phyloP scores from a whole-genome alignment of 2,329 filamentous ascomycete genomes.

The Pezizomycotina sp. region DNA sequence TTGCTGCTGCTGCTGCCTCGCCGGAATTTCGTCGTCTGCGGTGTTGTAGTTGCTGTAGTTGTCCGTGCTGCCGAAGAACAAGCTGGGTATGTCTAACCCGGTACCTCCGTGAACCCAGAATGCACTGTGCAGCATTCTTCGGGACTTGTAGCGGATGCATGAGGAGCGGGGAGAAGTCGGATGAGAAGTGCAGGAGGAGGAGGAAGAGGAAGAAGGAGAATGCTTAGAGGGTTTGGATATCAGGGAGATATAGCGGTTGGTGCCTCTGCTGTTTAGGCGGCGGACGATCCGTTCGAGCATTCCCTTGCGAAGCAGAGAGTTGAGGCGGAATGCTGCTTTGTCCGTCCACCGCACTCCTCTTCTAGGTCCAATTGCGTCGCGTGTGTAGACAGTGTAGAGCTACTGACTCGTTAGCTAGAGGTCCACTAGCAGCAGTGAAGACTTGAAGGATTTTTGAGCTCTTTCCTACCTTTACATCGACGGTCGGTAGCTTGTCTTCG shows the following conservation, averaged over 20 bases:
- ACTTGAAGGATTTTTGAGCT: background rate
- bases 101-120: conserved; percentile 41
- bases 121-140: conserved; percentile 37
- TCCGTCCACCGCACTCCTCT: too few relatives aligned
- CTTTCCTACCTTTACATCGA: conserved; percentile 2
- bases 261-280: conserved; percentile 35
- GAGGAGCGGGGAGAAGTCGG: conserved; percentile 27
- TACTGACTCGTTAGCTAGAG: background rate
- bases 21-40: conserved; percentile 9
- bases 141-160: too few relatives aligned
- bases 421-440: background rate
- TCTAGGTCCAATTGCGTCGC: conserved; percentile 9
- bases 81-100: conserved; percentile 19
- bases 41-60: conserved; percentile 3
- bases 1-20: conserved; percentile 2
- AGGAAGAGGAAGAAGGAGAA: too few relatives aligned
- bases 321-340: conserved; percentile 7
- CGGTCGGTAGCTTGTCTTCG: too few relatives aligned
- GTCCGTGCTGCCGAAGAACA: conserved; percentile 27
- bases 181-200: too few relatives aligned
- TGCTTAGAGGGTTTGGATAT: too few relatives aligned
- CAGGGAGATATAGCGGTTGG: conserved; percentile 12
- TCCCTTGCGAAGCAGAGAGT: conserved; percentile 27
- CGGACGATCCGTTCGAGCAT: conserved; percentile 38
- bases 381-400: conserved; percentile 1